Conservation (phyloP, 768 basidiomycete species). For the Hygrocybe punicea region DNA sequence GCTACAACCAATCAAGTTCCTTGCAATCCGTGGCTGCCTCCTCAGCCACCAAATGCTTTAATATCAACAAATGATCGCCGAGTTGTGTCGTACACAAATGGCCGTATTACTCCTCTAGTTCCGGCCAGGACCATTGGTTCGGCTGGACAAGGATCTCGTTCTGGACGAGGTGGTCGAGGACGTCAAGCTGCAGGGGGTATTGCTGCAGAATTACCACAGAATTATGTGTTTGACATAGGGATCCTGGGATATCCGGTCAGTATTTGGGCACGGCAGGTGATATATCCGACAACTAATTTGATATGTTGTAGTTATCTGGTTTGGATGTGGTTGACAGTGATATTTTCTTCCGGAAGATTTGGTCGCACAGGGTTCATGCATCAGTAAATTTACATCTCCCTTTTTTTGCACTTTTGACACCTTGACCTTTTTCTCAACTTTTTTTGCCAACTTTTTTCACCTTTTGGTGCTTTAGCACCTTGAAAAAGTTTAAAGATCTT, state of each 20-base stretch:
- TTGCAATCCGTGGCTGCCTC: background rate
- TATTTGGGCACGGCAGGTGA: background rate
- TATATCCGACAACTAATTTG: background rate
- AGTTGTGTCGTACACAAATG: background rate
- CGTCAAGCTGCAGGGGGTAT: background rate
- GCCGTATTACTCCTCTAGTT: background rate
- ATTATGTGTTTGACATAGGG: background rate
- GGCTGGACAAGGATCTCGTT: background rate
- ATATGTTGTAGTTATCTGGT: background rate
- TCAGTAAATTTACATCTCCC: no score
- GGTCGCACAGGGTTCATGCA: background rate
- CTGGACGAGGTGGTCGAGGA: background rate
- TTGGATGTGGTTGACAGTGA: background rate
- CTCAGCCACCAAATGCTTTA: background rate
- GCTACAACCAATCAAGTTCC: background rate
- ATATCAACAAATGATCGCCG: background rate
- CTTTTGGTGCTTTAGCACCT: no score
- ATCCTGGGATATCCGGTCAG: background rate
- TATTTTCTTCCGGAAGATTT: background rate
- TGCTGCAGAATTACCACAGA: background rate
- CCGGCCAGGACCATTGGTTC: background rate
- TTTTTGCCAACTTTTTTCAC: no score
- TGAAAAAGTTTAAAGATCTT: no score
- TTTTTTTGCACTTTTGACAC: no score
- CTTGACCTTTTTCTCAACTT: no score